Conservation (phyloP, 2,329 filamentous ascomycete species). For the Neospermospora avenae region DNA sequence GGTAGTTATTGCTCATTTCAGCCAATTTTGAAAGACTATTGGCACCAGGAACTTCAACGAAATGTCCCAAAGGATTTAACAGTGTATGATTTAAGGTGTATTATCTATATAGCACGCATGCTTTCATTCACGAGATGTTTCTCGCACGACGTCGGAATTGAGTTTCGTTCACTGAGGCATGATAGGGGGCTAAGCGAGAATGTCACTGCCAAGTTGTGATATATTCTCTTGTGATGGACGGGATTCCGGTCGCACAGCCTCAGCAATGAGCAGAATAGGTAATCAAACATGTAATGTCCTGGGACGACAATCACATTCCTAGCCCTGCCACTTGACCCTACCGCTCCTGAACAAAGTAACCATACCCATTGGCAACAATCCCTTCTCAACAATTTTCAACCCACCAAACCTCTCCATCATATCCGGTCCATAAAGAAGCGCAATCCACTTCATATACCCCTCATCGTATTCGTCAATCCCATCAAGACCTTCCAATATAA, state of each 20-base stretch:
- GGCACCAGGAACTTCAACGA: no score
- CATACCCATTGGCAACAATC: slow-evolving; percentile 41
- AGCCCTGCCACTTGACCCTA: slow-evolving; percentile 40
- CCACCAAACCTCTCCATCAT: slow-evolving; percentile 41
- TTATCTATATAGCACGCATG: neutral
- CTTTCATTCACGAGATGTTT: neutral
- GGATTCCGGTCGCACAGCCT: no score
- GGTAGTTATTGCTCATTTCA: no score
- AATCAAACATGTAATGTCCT: no score
- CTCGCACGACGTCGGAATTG: neutral
- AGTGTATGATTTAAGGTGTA: neutral
- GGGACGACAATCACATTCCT: neutral
- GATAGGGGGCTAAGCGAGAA: neutral
- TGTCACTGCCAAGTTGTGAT: slow-evolving; percentile 6
- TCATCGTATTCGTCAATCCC: slow-evolving; percentile 8
- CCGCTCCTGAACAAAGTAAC: slow-evolving; percentile 39
- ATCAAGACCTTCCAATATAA: neutral
- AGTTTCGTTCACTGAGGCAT: neutral
- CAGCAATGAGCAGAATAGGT: no score
- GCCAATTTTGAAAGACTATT: no score
- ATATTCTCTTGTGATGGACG: neutral
- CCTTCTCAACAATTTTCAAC: slow-evolving; percentile 39
- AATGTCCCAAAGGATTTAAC: no score
- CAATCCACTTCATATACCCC: slow-evolving; percentile 40
- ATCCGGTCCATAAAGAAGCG: slow-evolving; percentile 39